Conservation (phyloP, 73 alveolate species). For the Tetrahymena malaccensis region DNA sequence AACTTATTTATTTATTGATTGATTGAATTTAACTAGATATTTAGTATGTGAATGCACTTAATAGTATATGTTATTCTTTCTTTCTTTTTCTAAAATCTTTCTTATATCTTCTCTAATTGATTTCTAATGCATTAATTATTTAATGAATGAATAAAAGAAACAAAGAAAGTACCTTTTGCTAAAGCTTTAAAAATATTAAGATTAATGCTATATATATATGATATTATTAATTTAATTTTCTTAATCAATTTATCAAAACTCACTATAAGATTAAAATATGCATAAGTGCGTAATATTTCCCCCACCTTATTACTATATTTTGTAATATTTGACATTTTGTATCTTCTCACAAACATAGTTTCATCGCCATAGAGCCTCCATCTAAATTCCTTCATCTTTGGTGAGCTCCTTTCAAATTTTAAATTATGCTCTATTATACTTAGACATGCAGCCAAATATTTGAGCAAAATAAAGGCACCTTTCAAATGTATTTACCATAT, state of each 20-base stretch:
- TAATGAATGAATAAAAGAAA: too few species aligned
- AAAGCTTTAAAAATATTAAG: background rate
- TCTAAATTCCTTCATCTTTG: background rate
- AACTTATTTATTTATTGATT: background rate
- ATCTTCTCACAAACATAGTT: background rate
- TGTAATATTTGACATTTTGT: background rate
- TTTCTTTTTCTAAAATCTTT: background rate
- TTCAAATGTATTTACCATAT: background rate
- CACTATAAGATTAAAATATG: background rate
- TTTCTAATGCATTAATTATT: background rate
- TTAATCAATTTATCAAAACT: background rate
- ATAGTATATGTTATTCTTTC: background rate
- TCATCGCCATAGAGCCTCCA: background rate
- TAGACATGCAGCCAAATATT: background rate
- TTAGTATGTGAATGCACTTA: background rate
- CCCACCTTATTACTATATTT: background rate
- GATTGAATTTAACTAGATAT: background rate
- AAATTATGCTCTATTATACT: background rate
- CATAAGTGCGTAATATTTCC: background rate
- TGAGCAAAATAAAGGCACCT: background rate
- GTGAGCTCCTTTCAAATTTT: background rate
- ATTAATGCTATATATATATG: background rate
- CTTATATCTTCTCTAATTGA: background rate
- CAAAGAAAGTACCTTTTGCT: background rate
- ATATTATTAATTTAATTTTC: background rate